Percentiles rank a stretch among this genome's conserved stretches.
phyloP scores from a whole-genome alignment of 1,284 basidiomycete species.

The Coniferiporia sulphurascens region DNA sequence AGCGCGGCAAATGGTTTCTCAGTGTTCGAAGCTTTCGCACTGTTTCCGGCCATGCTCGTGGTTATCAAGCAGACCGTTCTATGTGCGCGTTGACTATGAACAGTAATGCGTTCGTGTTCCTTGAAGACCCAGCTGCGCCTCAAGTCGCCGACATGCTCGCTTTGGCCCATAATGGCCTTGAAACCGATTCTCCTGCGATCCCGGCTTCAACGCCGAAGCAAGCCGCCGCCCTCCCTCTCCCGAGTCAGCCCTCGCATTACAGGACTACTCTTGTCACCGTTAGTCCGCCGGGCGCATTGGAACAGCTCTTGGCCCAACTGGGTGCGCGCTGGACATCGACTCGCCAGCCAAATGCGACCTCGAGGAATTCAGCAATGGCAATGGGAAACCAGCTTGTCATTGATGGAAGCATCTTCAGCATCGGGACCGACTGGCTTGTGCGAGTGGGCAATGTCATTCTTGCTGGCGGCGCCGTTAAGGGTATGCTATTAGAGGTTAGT shows the following conservation, averaged over 20 bases:
- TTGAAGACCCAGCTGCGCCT: constrained; percentile 70
- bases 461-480: constrained; percentile 65
- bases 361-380: constrained; percentile 41
- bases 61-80: constrained; percentile 52
- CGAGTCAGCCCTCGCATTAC: constrained; percentile 56
- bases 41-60: constrained; percentile 48
- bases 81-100: constrained; percentile 73
- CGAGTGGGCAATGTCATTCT: constrained; percentile 70
- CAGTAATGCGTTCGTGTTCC: constrained; percentile 68
- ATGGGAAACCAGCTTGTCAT: constrained; percentile 59
- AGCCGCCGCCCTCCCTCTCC: constrained; percentile 6
- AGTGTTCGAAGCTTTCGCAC: constrained; percentile 70
- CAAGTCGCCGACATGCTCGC: constrained; percentile 47
- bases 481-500: constrained; percentile 73
- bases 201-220: neutral
- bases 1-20: constrained; percentile 59
- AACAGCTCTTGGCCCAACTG: constrained; percentile 64
- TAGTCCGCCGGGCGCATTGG: constrained; percentile 63
- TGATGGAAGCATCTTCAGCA: constrained; percentile 63
- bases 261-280: constrained; percentile 70
- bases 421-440: constrained; percentile 78
- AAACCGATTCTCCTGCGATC: constrained; percentile 11
- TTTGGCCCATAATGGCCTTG: constrained; percentile 21
- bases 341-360: constrained; percentile 43
- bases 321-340: constrained; percentile 70